Conservation (phyloP, 108 stramenopile genomes). For the Fragilaria crotonensis region DNA sequence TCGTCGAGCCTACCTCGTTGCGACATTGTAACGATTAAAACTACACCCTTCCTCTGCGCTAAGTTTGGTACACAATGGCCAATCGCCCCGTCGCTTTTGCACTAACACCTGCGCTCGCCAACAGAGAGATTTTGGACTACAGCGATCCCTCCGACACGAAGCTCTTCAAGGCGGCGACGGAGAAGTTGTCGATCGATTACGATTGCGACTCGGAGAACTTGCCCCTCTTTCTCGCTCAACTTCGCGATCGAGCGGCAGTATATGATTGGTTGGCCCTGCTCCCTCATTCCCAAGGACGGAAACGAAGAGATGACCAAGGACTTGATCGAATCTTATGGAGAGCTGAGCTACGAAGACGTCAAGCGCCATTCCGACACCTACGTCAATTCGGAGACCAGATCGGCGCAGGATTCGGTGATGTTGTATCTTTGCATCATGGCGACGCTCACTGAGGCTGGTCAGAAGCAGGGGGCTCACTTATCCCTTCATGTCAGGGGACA, state of each 20-base stretch:
- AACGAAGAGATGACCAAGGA: background rate
- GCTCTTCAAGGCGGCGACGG: background rate
- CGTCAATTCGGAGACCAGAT: background rate
- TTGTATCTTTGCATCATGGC: background rate
- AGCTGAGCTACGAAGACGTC: background rate
- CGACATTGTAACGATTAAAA: no score
- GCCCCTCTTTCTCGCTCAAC: background rate
- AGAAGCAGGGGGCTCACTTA: background rate
- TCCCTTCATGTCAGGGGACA: background rate
- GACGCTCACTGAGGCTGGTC: background rate
- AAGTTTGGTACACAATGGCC: no score
- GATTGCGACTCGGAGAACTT: background rate
- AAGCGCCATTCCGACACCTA: slow-evolving; percentile 1
- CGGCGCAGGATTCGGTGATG: slow-evolving; percentile 2
- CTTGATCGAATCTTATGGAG: slow-evolving; percentile 2
- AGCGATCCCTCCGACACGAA: background rate
- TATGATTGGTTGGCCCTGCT: no score
- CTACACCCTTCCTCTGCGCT: no score
- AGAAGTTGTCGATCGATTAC: background rate
- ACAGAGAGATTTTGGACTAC: slow-evolving; percentile 2
- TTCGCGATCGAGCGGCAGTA: background rate
- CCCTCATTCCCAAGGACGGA: background rate
- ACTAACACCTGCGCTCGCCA: background rate
- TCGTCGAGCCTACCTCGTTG: no score
- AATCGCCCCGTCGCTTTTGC: slow-evolving; percentile 1